Conservation (phyloP, 73 alveolate species). For the Paramecium caudatum region DNA sequence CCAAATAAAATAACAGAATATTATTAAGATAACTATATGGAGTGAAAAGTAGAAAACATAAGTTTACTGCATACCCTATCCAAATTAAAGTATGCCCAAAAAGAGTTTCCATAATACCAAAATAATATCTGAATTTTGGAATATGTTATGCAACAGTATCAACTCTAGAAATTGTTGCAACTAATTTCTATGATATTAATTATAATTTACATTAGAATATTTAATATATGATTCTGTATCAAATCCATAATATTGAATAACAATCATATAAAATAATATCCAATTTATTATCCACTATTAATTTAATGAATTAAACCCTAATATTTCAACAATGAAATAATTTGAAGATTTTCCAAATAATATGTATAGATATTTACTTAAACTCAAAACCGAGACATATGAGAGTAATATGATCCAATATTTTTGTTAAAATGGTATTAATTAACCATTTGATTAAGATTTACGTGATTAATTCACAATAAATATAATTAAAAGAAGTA, state of each 20-base stretch:
- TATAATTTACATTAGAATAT: neutral
- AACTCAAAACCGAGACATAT: neutral
- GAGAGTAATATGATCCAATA: conserved; percentile 18
- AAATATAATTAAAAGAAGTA: conserved; percentile 20
- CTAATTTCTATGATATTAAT: neutral
- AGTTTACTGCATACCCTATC: conserved; percentile 11
- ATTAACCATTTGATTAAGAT: neutral
- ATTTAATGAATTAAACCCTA: conserved; percentile 12
- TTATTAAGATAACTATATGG: conserved; percentile 35
- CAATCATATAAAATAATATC: neutral
- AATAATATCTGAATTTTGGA: neutral
- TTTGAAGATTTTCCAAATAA: conserved; percentile 12
- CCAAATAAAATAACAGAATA: conserved; percentile 22
- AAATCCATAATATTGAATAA: conserved; percentile 25
- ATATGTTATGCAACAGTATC: neutral
- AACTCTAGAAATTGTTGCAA: neutral
- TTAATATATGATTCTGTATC: neutral
- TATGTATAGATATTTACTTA: neutral
- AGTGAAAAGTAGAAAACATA: conserved; percentile 10
- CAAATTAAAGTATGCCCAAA: conserved; percentile 12
- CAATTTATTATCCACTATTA: neutral
- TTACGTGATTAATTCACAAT: conserved; percentile 8
- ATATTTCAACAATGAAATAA: neutral
- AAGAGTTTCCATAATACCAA: neutral
- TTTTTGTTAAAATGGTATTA: neutral